Evolutionary conservation across 371 early-diverging fungal species (phyloP), one percentile per base, ranked within the genome.

Genomic region (Syncephalastrum racemosum): DNA sequence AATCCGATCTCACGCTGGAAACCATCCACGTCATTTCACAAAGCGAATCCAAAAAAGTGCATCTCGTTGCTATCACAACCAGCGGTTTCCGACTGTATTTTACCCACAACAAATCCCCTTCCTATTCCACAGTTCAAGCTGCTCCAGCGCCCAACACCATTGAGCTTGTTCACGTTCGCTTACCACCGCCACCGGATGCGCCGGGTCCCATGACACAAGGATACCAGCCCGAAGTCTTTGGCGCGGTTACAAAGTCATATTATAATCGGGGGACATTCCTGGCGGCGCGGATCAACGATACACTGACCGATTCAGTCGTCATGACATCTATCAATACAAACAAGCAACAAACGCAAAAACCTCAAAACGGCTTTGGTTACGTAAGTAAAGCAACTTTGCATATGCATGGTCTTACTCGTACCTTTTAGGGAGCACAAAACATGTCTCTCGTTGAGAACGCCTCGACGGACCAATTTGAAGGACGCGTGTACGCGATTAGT

Each of bases 11-110:
- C 54, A 59, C 68, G 25, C 73, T 93, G 13, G 70, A 79, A 5
- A 81, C 89, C 5, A 60, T 92, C 10, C 89, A 92, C 52, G 77
- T 85, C 14, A 73, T 92, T 8, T 77, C 85, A 1, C 54, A 58
- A 12, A 19, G 60, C 2, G 93, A 91, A 66, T 90, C 90, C 6
- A 75, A 75, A 19, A 59, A 62, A 2, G 59, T 91, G 19, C 76
- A 85, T 55, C 60, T 92, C 5, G 77, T 94, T 20, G 94, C 85
- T 7, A 63, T 93, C 19, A 86, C 92, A 0, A 61, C 76, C 24
- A 79, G 70, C 15, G 92, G 93, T 7, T 79, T 76, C 49, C 87
- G 93, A 4, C 63, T 93, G 16, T 94, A 90, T 60, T 92, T 93
- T 57, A 78, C 88, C 23, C 75, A 75, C 19, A 65, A 74, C 46